Percentiles rank a stretch among this genome's conserved stretches.
These are phyloP conservation scores for Termitomyces sp. DNA, from an alignment of 768 basidiomycete genomes.

Conservation along the genomic window DNA sequence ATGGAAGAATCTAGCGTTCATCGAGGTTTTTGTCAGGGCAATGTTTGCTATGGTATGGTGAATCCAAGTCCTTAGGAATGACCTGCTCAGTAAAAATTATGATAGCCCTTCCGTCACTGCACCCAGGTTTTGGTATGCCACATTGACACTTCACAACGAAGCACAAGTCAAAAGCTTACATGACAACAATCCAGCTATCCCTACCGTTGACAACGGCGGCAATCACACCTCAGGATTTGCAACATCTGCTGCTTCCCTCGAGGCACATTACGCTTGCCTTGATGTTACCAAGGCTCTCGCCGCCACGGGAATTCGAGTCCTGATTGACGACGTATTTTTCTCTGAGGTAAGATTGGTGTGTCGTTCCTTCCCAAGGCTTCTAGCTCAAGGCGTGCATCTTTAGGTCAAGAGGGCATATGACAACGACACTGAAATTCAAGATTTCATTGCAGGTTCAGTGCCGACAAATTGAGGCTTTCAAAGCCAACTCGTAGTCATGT, in stretches of 20 bases:
- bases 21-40: constrained; percentile 40
- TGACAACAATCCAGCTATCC: constrained; percentile 50
- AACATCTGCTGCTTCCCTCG: constrained; percentile 50
- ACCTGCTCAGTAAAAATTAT: not conserved
- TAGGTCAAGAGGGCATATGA: constrained; percentile 6
- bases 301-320: constrained; percentile 57
- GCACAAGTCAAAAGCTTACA: not conserved
- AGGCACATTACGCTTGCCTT: constrained; percentile 63
- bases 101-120: constrained; percentile 57
- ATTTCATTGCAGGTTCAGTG: constrained; percentile 12
- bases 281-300: constrained; percentile 70
- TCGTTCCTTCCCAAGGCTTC: too few relatives aligned
- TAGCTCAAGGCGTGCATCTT: not conserved
- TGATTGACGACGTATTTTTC: constrained; percentile 65
- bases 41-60: constrained; percentile 63
- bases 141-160: not conserved
- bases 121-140: constrained; percentile 64
- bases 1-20: not conserved
- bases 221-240: constrained; percentile 74
- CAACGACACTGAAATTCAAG: not conserved
- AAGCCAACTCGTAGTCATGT: constrained; percentile 11
- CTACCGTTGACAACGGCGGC: constrained; percentile 63
- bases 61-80: not conserved
- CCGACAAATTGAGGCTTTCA: not conserved
- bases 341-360: constrained; percentile 9